Conservation (phyloP, 331 rosid species). For the Pyracantha coccinea region DNA sequence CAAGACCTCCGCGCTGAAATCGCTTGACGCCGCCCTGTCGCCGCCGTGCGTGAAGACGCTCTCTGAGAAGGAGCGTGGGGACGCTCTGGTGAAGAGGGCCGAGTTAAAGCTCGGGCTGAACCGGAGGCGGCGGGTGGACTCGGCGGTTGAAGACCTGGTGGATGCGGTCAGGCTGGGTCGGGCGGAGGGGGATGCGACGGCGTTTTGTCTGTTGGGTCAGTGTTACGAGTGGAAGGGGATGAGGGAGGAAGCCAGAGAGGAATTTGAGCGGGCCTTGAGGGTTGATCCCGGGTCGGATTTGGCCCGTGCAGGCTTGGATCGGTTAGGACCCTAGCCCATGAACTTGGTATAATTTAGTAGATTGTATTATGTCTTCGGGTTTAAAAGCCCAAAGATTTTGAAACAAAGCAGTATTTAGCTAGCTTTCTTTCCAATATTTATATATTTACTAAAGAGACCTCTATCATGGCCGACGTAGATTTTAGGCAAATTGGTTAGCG, state of each 20-base stretch:
- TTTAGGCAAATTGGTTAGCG: no score
- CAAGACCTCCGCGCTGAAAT: slow-evolving; percentile 32
- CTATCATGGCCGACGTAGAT: no score
- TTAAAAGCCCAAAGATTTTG: not conserved
- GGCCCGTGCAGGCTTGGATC: slow-evolving; percentile 32
- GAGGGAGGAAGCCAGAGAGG: slow-evolving; percentile 33
- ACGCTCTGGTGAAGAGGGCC: slow-evolving; percentile 45
- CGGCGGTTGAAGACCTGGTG: slow-evolving; percentile 49
- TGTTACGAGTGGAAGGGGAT: slow-evolving; percentile 60
- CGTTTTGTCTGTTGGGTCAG: slow-evolving; percentile 46
- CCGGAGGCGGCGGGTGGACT: slow-evolving; percentile 43
- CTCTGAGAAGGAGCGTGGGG: slow-evolving; percentile 26
- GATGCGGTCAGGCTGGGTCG: slow-evolving; percentile 29
- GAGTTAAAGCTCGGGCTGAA: slow-evolving; percentile 46
- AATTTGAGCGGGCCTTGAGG: slow-evolving; percentile 25
- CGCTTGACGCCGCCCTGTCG: slow-evolving; percentile 39
- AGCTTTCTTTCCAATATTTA: no score
- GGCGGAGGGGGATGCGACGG: slow-evolving; percentile 12
- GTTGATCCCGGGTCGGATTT: slow-evolving; percentile 29
- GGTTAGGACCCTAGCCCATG: slow-evolving; percentile 4
- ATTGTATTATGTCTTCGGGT: not conserved
- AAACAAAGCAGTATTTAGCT: not conserved
- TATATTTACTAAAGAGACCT: no score
- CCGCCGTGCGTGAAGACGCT: slow-evolving; percentile 36
- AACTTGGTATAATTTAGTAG: not conserved